These are phyloP conservation scores for Hortiboletus flavorubellus DNA, from an alignment of 768 basidiomycete genomes.

Conservation along the genomic window DNA sequence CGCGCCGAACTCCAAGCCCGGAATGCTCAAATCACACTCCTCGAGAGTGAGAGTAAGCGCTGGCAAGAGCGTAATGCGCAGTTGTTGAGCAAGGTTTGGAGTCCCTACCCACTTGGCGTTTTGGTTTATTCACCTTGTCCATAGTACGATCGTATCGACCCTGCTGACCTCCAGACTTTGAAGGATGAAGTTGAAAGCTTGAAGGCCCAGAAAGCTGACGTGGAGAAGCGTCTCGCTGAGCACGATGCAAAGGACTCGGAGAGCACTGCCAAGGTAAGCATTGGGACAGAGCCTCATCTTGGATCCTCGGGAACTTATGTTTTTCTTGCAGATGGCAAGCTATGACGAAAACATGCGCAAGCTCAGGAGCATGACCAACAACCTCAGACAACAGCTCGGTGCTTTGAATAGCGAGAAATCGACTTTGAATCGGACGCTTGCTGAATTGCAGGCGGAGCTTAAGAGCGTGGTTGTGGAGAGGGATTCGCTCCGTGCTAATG, in stretches of 20 bases:
- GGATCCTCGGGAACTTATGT: background rate
- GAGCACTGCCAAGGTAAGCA: slow-evolving; percentile 33
- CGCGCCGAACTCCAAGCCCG: slow-evolving; percentile 75
- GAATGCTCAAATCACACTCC: slow-evolving; percentile 59
- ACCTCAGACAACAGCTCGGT: slow-evolving; percentile 26
- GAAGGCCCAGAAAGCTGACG: slow-evolving; percentile 41
- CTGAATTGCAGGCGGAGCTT: slow-evolving; percentile 25
- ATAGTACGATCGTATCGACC: slow-evolving; percentile 87
- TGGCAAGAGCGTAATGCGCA: slow-evolving; percentile 87
- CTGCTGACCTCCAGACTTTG: slow-evolving; percentile 75
- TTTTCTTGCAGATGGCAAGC: slow-evolving; percentile 34
- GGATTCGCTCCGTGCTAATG: slow-evolving; percentile 22
- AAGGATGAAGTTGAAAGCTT: slow-evolving; percentile 66
- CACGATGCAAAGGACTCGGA: slow-evolving; percentile 31
- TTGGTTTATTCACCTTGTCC: background rate
- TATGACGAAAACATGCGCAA: slow-evolving; percentile 44
- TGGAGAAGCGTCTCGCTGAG: slow-evolving; percentile 28
- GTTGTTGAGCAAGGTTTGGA: slow-evolving; percentile 68
- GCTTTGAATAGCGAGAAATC: slow-evolving; percentile 28
- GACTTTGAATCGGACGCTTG: slow-evolving; percentile 26
- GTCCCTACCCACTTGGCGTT: background rate
- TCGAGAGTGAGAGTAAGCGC: slow-evolving; percentile 72
- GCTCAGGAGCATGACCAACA: slow-evolving; percentile 27
- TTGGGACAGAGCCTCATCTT: background rate
- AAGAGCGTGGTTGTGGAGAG: slow-evolving; percentile 29